These are phyloP conservation scores for Chrysophaeum taylorii DNA, from an alignment of 352 stramenopile genomes.

Conservation along the genomic window DNA sequence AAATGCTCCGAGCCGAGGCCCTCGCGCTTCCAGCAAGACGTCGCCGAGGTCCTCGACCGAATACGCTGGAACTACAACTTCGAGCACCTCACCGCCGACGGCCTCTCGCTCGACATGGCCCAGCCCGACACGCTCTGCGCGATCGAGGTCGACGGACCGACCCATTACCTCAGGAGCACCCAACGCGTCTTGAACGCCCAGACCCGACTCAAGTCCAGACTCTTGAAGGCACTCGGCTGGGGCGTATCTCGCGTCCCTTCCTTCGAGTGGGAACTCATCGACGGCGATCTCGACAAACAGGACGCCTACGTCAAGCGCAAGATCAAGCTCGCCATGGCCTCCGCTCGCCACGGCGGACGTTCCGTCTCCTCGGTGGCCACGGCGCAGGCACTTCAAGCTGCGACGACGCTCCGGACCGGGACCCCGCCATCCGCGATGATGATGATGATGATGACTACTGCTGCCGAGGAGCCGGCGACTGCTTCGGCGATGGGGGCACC, in stretches of 20 bases:
- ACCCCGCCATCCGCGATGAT: too few relatives aligned
- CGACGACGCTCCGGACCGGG: too few relatives aligned
- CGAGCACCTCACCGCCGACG: neutral
- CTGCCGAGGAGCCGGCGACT: too few relatives aligned
- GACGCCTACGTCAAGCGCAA: too few relatives aligned
- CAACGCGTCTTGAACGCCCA: neutral
- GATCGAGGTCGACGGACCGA: neutral
- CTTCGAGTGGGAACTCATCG: neutral
- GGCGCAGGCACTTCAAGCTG: too few relatives aligned
- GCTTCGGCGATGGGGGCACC: too few relatives aligned
- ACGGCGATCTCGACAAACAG: too few relatives aligned
- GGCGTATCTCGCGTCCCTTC: neutral
- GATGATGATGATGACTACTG: too few relatives aligned
- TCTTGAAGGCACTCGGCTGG: neutral
- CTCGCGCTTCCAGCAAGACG: neutral
- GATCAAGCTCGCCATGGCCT: too few relatives aligned
- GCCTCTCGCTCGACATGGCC: neutral
- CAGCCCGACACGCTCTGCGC: neutral
- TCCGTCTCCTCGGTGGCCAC: too few relatives aligned
- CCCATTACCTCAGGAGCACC: neutral
- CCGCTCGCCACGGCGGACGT: too few relatives aligned
- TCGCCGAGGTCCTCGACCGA: neutral
- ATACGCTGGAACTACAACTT: neutral
- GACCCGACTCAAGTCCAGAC: neutral
- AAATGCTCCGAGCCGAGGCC: neutral